A percentile compares a stretch with the other conserved stretches of the same genome.
phyloP scores from a whole-genome alignment of 2,329 filamentous ascomycete genomes.

The Xylariaceae sp. region DNA sequence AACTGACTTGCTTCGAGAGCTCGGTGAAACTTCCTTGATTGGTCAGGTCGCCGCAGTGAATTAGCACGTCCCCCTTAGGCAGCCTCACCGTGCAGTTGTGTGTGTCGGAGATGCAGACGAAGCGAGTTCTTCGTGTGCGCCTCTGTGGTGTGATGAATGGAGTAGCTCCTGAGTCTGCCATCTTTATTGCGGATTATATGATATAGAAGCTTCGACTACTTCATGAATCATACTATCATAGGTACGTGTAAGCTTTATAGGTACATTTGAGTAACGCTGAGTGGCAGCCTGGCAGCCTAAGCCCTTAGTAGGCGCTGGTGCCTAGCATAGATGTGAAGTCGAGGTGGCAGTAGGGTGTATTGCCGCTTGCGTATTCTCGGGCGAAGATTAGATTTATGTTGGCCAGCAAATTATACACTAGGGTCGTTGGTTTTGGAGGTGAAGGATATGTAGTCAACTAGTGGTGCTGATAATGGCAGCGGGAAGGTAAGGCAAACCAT shows the following conservation, averaged over 20 bases:
- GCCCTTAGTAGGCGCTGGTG: no score
- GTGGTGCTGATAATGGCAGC: no score
- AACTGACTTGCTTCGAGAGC: slow-evolving; percentile 66
- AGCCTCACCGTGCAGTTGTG: slow-evolving; percentile 71
- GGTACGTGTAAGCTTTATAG: neutral
- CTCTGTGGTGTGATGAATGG: slow-evolving; percentile 1
- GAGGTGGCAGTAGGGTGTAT: no score
- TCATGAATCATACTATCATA: neutral
- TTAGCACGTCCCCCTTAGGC: slow-evolving; percentile 74
- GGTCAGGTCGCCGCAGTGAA: slow-evolving; percentile 78
- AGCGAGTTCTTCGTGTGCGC: slow-evolving; percentile 58
- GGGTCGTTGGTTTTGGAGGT: neutral
- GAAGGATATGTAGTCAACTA: no score
- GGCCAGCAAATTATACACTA: no score
- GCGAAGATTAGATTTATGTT: no score
- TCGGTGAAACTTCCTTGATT: slow-evolving; percentile 70
- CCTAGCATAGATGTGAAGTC: no score
- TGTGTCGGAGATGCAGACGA: slow-evolving; percentile 80
- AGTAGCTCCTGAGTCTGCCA: slow-evolving; percentile 6
- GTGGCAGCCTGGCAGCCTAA: no score
- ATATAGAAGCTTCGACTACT: neutral
- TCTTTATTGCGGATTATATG: neutral
- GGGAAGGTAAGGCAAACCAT: no score
- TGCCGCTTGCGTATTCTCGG: no score
- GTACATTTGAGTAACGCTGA: neutral